Conservation (phyloP, 1,284 basidiomycete genomes). For the Ustilago hordei region DNA sequence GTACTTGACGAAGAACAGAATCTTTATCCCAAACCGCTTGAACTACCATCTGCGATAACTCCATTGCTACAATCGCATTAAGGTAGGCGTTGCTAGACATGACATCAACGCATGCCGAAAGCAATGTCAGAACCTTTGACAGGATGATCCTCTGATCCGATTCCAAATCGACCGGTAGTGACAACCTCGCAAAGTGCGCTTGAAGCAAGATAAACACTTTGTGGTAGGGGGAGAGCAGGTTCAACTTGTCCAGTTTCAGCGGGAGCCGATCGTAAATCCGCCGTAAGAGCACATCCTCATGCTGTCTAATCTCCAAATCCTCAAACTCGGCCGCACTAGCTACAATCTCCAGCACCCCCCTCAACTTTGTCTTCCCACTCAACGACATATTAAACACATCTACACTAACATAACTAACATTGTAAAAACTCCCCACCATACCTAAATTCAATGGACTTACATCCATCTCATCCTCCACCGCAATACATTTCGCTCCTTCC, state of each 20-base stretch:
- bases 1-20: conserved; percentile 83
- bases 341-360: conserved; percentile 94
- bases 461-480: conserved; percentile 77
- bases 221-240: conserved; percentile 95
- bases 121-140: conserved; percentile 83
- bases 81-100: conserved; percentile 97
- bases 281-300: conserved; percentile 69
- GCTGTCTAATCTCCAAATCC: conserved; percentile 83
- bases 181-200: conserved; percentile 93
- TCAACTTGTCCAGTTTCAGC: conserved; percentile 84
- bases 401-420: conserved; percentile 85
- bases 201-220: conserved; percentile 97
- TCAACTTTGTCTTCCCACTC: conserved; percentile 96
- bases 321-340: conserved; percentile 97
- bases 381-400: conserved; percentile 96
- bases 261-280: conserved; percentile 97
- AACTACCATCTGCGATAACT: conserved; percentile 98
- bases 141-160: conserved; percentile 89
- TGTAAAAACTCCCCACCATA: conserved; percentile 74
- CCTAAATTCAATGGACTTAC: conserved; percentile 71
- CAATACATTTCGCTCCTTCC: conserved; percentile 92
- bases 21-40: conserved; percentile 97
- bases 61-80: conserved; percentile 96
- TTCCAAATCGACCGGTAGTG: conserved; percentile 90
- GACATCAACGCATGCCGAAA: conserved; percentile 86